Evolutionary conservation across 2,329 filamentous ascomycete genomes (phyloP), one percentile per base, ranked within the genome.

Genomic region (Plectosphaerella plurivora): DNA sequence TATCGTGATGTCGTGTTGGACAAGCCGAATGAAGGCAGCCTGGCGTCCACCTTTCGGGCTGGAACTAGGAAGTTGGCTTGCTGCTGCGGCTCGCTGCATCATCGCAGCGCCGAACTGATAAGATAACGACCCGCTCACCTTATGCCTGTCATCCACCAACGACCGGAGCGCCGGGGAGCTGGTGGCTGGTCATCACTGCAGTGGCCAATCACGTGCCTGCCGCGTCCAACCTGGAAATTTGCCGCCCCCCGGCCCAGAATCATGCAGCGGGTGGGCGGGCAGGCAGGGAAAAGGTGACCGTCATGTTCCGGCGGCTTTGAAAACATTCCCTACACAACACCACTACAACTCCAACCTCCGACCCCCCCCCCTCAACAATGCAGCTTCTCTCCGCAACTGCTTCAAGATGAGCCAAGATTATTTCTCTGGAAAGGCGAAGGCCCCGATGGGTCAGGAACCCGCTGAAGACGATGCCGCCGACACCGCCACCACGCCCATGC

Each of bases 351-450:
- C 48, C 54, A 53, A 50, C 55, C 57, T 50, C 47, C 53, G 47
- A 45, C 24, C 22, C 55, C 55, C 24, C 22, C 55, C 55, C 46
- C 50, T 60, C 57, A 56, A 71, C 59, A 60, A 74, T 73, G 71
- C 63, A 63, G 39, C 60, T 58, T 63, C 58, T 60, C 59, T 57
- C 49, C 24, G 24, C 56, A 55, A 56, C 46, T 53, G 53, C 54
- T 60, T 61, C 64, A 74, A 62, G 56, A 86, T 86, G 82, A 85
- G 79, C 70, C 79, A 84, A 68, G 76, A 83, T 61, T 79, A 83
- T 60, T 76, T 74, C 59, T 73, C 70, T 59, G 71, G 70, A 58
- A 84, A 84, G 69, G 79, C 78, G 60, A 81, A 81, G 68, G 63
- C 67, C 61, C 70, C 68, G 53, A 63, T 66, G 49, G 62, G 60